Evolutionary conservation across 345 rosid species (phyloP).

Genomic region (Anastatica hierochuntica): DNA sequence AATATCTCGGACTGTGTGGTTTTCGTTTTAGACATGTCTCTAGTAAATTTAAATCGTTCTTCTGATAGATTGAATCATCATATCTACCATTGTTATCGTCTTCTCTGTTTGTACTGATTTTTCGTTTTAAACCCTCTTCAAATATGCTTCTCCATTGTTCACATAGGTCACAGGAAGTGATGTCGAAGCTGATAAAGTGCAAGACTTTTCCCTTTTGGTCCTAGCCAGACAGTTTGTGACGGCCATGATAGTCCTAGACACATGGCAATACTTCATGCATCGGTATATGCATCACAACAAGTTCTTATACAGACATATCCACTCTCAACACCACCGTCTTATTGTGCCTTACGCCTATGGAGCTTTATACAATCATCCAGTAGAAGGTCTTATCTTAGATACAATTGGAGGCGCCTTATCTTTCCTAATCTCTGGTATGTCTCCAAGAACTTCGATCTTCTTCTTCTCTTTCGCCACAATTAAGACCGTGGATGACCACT

Average conservation of each 20-base stretch:
- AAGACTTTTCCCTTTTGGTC: constrained; percentile 16
- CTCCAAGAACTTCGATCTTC: constrained; percentile 41
- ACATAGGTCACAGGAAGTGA: constrained; percentile 30
- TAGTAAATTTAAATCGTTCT: no score
- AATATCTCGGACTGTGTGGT: neutral
- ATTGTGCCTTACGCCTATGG: constrained; percentile 57
- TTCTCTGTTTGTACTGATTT: neutral
- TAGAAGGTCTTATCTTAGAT: constrained; percentile 62
- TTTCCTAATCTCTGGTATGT: constrained; percentile 64
- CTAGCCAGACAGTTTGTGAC: constrained; percentile 20
- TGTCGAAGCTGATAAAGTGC: constrained; percentile 12
- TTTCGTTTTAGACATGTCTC: no score
- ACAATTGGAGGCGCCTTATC: constrained; percentile 72
- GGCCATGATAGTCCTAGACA: constrained; percentile 28
- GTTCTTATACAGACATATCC: constrained; percentile 30
- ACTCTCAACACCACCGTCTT: constrained; percentile 45
- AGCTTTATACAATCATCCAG: constrained; percentile 57
- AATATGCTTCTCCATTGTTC: no score
- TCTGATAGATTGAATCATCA: neutral
- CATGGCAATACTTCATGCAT: constrained; percentile 32
- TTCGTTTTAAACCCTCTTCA: no score
- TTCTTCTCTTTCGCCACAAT: constrained; percentile 55
- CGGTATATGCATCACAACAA: constrained; percentile 31
- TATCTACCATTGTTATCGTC: neutral
- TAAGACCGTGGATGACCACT: constrained; percentile 70